Base-by-base conservation (phyloP, 495 filamentous ascomycete species). In the Podospora didyma region DNA sequence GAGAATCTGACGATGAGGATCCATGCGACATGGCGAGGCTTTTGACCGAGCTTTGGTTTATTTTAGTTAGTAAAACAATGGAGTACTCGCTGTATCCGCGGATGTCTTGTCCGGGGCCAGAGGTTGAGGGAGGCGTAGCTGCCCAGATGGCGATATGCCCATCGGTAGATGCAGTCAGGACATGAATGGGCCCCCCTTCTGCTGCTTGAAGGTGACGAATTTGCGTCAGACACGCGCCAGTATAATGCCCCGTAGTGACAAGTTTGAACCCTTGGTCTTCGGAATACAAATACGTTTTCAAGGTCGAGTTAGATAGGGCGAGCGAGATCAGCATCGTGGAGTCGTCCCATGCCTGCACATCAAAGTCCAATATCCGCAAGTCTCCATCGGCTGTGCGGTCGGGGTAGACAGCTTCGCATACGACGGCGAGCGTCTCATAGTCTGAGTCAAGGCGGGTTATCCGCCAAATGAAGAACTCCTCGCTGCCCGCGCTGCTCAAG, bases 381-480 rank as follows among this genome's bases (percentile, higher is more conserved):
- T 97, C 94, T 3, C 81, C 80, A 7, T 82, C 77, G 0, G 77
- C 73, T 2, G 81, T 82, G 12, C 78, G 73, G 20, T 83, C 81
- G 0, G 81, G 80, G 62, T 82, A 86, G 10, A 74, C 69, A 0
- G 83, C 84, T 61, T 90, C 83, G 57, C 86, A 82, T 3, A 85
- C 74, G 3, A 87, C 82, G 39, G 69, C 75, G 26, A 72, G 67
- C 34, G 28, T 85, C 77, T 42, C 86, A 46, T 55, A 84, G 74
- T 56, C 83, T 68, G 34, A 70, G 59, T 45, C 79, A 11, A 92
- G 67, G 1, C 53, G 62, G 1, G 73, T 69, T 11, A 96, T 64
- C 31, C 81, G 77, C 92, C 93, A 98, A 23, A 93, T 81, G 54
- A 83, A 93, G 57, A 97, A 86, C 63, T 97, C 95, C 62, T 96